Conservation (phyloP, 345 rosid genomes). For the Carallia pectinifolia region DNA sequence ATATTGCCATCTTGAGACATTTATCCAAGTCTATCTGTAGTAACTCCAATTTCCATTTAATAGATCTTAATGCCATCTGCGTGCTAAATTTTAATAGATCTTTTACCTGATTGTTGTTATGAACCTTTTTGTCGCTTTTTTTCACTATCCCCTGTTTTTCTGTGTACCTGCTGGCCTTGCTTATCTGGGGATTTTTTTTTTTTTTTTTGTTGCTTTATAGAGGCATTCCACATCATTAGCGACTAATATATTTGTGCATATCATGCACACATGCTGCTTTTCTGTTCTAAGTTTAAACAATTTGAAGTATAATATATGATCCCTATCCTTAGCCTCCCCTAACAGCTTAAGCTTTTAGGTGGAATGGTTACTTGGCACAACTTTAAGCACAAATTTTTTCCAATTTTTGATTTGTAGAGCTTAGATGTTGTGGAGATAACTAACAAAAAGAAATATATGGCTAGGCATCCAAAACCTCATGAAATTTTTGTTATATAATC, state of each 20-base stretch:
- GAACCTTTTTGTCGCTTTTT: neutral
- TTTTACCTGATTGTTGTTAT: neutral
- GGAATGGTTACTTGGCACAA: too few relatives aligned
- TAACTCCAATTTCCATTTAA: neutral
- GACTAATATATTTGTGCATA: neutral
- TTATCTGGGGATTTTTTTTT: neutral
- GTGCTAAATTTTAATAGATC: neutral
- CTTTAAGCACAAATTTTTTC: neutral
- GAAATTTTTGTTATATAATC: constrained; percentile 5
- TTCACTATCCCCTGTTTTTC: neutral
- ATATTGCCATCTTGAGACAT: neutral
- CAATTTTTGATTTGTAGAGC: neutral
- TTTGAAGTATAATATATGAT: too few relatives aligned
- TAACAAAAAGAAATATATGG: neutral
- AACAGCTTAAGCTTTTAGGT: too few relatives aligned
- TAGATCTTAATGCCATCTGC: neutral
- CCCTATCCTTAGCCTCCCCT: too few relatives aligned
- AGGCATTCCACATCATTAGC: neutral
- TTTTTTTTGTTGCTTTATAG: neutral
- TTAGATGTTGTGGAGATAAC: neutral
- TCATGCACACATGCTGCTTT: neutral
- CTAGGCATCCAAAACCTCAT: neutral
- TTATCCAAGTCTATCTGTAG: neutral
- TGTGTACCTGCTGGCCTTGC: neutral
- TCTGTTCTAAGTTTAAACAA: neutral